A percentile compares a stretch with the other conserved stretches of the same genome.
Evolutionary conservation across 305 asterid genomes (phyloP).

Genomic region (Caryopteris hybrid): DNA sequence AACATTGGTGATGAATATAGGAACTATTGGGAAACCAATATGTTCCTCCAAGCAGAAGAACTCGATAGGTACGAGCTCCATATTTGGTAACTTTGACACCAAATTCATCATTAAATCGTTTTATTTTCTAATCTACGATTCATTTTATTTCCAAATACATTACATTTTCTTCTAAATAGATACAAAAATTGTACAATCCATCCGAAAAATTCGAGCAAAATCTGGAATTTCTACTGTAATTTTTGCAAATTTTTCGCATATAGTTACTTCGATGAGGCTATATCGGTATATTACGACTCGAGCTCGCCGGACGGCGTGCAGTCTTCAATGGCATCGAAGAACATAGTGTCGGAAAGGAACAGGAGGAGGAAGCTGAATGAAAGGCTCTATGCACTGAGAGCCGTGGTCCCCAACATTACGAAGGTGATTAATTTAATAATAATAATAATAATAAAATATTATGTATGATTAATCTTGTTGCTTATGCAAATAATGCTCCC

Average conservation of each 20-base stretch:
- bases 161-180: not conserved
- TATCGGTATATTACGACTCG: conserved; percentile 60
- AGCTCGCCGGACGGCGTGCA: conserved; percentile 76
- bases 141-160: not conserved
- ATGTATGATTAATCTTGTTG: not conserved
- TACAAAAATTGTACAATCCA: no score
- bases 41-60: conserved; percentile 55
- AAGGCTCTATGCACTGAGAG: conserved; percentile 70
- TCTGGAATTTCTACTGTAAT: no score
- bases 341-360: conserved; percentile 75
- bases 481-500: not conserved
- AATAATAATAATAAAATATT: not conserved
- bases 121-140: no score
- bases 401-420: conserved; percentile 83
- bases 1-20: conserved; percentile 40
- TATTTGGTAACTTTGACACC: not conserved
- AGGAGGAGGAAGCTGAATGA: conserved; percentile 78
- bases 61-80: conserved; percentile 42
- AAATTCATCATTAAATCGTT: not conserved
- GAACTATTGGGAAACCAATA: conserved; percentile 59
- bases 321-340: conserved; percentile 55
- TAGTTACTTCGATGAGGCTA: conserved; percentile 52
- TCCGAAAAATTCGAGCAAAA: no score
- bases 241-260: no score
- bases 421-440: conserved; percentile 63